Conservation (phyloP, 768 basidiomycete species). For the Bullera alba region DNA sequence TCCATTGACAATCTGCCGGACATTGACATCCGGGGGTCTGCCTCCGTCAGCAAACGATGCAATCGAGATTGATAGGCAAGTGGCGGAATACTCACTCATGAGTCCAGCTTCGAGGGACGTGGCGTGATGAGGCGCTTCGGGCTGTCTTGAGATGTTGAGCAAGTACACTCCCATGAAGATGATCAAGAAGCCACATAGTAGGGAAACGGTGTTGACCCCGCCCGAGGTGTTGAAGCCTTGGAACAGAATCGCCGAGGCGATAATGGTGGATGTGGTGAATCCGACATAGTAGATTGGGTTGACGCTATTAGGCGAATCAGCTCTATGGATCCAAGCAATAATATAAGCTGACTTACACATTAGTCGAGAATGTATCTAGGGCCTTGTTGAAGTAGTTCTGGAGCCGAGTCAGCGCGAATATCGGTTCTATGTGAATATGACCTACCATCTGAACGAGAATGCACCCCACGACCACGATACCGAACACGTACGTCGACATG, state of each 20-base stretch:
- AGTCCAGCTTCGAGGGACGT: constrained; percentile 41
- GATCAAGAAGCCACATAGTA: constrained; percentile 80
- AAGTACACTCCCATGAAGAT: constrained; percentile 85
- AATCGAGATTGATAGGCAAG: background rate
- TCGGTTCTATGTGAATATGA: background rate
- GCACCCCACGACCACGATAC: constrained; percentile 68
- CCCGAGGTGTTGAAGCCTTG: constrained; percentile 90
- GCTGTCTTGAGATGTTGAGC: constrained; percentile 41
- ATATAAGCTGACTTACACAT: constrained; percentile 65
- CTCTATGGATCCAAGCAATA: background rate
- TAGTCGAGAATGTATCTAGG: constrained; percentile 90
- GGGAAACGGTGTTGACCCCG: constrained; percentile 72
- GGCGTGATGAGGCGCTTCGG: constrained; percentile 41
- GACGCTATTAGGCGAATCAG: constrained; percentile 54
- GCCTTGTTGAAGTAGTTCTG: constrained; percentile 84
- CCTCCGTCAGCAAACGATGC: background rate
- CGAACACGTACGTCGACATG: constrained; percentile 94
- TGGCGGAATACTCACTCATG: constrained; percentile 40
- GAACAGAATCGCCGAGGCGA: constrained; percentile 93
- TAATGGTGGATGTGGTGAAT: constrained; percentile 86
- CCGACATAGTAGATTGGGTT: constrained; percentile 98
- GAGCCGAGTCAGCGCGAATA: background rate
- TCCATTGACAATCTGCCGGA: constrained; percentile 76
- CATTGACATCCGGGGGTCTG: constrained; percentile 67
- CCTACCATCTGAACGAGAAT: constrained; percentile 56